Evolutionary conservation across 345 rosid genomes (phyloP).

Genomic region (Garcia nutans): DNA sequence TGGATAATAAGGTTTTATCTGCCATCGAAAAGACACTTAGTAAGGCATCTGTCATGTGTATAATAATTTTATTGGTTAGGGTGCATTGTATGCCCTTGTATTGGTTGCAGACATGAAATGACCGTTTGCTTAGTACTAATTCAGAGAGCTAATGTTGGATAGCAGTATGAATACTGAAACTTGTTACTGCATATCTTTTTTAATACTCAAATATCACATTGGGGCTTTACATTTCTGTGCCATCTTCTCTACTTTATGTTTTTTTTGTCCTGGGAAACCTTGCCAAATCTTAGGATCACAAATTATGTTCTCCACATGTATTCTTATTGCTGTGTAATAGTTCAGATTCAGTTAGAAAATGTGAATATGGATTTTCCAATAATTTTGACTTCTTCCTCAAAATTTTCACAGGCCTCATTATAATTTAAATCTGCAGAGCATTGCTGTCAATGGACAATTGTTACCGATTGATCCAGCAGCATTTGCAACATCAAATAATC

Average conservation of each 20-base stretch:
- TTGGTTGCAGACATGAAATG: background rate
- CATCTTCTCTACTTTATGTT: background rate
- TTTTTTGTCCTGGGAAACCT: background rate
- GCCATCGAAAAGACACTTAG: background rate
- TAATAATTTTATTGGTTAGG: background rate
- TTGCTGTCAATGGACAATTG: slow-evolving; percentile 70
- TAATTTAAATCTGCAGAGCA: slow-evolving; percentile 87
- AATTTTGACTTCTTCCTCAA: slow-evolving; percentile 22
- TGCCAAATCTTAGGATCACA: background rate
- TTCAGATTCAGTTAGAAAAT: slow-evolving; percentile 6
- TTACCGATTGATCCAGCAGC: slow-evolving; percentile 66
- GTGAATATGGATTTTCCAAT: slow-evolving; percentile 6
- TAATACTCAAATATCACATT: background rate
- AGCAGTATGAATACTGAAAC: background rate
- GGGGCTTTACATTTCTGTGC: background rate
- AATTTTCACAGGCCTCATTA: slow-evolving; percentile 76
- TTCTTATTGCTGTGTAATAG: background rate
- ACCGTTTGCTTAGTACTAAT: background rate
- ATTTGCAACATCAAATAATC: slow-evolving; percentile 63
- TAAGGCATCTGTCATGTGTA: background rate
- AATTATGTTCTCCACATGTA: background rate
- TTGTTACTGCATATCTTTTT: background rate
- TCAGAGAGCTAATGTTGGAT: background rate
- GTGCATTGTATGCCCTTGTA: background rate
- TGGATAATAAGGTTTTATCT: background rate